These are phyloP conservation scores for Leucocoprinus birnbaumii DNA, from an alignment of 768 basidiomycete species.

Conservation along the genomic window DNA sequence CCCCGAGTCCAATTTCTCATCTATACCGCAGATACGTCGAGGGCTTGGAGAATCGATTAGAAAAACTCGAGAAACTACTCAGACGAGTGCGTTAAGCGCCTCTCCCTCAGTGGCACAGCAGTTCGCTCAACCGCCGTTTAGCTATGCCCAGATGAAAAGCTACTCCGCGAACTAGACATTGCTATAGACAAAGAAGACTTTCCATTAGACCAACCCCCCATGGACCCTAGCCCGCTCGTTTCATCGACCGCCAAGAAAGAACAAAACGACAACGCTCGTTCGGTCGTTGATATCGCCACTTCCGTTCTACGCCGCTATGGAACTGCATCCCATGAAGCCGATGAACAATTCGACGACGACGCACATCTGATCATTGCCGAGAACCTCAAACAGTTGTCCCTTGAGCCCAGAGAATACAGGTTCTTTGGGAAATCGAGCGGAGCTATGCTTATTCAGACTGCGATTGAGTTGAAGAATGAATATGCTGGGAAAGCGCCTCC, in stretches of 20 bases:
- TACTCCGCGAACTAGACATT: constrained; percentile 53
- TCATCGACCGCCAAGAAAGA: constrained; percentile 4
- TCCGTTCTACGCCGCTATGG: constrained; percentile 29
- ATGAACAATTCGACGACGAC: constrained; percentile 32
- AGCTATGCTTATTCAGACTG: constrained; percentile 49
- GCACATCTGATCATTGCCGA: constrained; percentile 30
- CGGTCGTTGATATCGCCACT: constrained; percentile 26
- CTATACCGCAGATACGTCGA: constrained; percentile 49
- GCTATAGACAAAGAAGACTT: constrained; percentile 23
- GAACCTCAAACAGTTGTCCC: constrained; percentile 28
- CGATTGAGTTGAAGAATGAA: constrained; percentile 58
- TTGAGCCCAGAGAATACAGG: constrained; percentile 34
- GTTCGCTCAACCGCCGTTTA: constrained; percentile 19
- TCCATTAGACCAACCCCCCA: constrained; percentile 17
- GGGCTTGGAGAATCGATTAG: constrained; percentile 53
- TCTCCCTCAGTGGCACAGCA: background rate
- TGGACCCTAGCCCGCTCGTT: constrained; percentile 20
- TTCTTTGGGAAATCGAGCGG: constrained; percentile 60
- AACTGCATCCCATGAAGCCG: constrained; percentile 7
- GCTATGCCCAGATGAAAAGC: constrained; percentile 65
- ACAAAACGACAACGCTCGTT: background rate
- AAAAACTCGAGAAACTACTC: constrained; percentile 62
- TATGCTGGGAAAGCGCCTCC: constrained; percentile 33
- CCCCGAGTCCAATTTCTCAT: background rate
- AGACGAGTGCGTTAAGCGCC: constrained; percentile 26